Base-by-base conservation (phyloP, 1,139 yeast genomes). In the Blastobotrys raffinosifermentans region DNA sequence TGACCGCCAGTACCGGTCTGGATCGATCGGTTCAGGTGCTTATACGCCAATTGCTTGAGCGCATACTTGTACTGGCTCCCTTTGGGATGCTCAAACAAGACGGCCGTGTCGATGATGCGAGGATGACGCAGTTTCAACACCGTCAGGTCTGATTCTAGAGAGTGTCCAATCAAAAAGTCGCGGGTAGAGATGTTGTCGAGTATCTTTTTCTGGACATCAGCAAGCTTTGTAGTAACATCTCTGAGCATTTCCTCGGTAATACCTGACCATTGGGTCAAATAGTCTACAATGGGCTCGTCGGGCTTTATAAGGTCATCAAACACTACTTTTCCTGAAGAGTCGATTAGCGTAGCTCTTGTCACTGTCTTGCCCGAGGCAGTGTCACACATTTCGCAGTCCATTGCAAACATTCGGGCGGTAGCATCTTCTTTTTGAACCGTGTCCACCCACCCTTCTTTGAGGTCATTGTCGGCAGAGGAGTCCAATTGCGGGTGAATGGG, bases 301-400 rank as follows among this genome's bases (percentile, higher is more conserved):
- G 97, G 98, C 53, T 81, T 77, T 3, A 91, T 96, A 19, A 77
- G 69, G 46, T 77, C 72, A 54, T 89, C 96, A 42, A 81, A 60
- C 1, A 89, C 61, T 0, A 77, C 72, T 4, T 72, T 69, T 8
- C 72, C 74, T 26, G 76, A 67, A 51, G 75, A 77, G 54, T 84
- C 77, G 2, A 86, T 71, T 13, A 91, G 51, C 1, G 96, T 83
- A 1, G 85, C 76, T 41, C 97, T 67, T 0, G 97, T 78, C 29
- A 89, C 64, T 3, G 77, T 95, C 32, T 72, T 69, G 0, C 85
- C 86, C 2, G 54, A 47, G 0, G 64, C 73, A 0, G 91, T 64
- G 40, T 70, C 64, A 56, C 96, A 86, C 84, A 91, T 91, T 60
- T 91, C 98, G 64, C 98, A 91, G 61, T 91, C 98, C 16, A 91